Evolutionary conservation across 257 asterid genomes (phyloP).

Genomic region (Petrea volubilis): DNA sequence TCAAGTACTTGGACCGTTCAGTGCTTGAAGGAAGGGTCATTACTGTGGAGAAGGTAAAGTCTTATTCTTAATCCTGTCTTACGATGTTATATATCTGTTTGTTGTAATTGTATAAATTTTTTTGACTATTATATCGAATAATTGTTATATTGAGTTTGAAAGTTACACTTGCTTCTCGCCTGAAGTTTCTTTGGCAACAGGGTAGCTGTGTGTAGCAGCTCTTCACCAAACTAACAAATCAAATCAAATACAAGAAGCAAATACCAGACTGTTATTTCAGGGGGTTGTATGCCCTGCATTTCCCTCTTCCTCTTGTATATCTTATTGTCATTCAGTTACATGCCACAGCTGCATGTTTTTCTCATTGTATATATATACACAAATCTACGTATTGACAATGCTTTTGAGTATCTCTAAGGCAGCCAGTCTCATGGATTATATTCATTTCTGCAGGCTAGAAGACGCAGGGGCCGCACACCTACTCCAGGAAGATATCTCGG

Average conservation of each 20-base stretch:
- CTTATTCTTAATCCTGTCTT: neutral
- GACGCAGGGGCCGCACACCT: constrained; percentile 90
- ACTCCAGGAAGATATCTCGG: constrained; percentile 93
- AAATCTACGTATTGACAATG: neutral
- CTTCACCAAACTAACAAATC: constrained; percentile 88
- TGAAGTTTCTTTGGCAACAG: constrained; percentile 82
- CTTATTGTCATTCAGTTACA: neutral
- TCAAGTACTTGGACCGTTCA: constrained; percentile 77
- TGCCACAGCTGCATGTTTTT: neutral
- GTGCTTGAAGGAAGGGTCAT: constrained; percentile 88
- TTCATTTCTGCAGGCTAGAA: constrained; percentile 61
- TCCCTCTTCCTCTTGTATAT: constrained; percentile 38
- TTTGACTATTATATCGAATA: neutral
- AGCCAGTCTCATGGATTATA: constrained; percentile 5
- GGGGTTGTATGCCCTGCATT: constrained; percentile 98
- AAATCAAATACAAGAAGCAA: constrained; percentile 68
- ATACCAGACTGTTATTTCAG: constrained; percentile 57
- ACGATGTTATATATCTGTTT: neutral
- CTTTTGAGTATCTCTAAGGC: neutral
- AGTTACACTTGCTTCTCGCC: constrained; percentile 37
- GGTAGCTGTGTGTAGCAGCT: constrained; percentile 98
- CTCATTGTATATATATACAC: neutral
- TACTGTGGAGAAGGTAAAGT: constrained; percentile 85
- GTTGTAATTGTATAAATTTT: neutral
- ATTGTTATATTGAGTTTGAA: constrained; percentile 30